Evolutionary conservation across 192 early-diverging fungal species (phyloP).

Genomic region (Coemansia asiatica): DNA sequence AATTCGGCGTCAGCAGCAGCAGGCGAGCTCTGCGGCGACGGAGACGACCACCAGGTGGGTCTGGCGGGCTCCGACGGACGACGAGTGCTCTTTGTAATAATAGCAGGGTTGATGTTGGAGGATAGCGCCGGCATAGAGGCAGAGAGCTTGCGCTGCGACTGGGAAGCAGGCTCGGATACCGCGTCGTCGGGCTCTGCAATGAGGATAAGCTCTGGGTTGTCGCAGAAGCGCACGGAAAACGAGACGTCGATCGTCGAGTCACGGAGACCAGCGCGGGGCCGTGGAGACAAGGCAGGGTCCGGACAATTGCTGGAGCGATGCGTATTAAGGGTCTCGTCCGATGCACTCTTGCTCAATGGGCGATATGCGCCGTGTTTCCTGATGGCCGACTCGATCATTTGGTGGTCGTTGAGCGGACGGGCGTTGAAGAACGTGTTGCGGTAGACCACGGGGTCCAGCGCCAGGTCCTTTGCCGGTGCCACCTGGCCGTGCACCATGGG

Average conservation of each 20-base stretch:
- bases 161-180: neutral
- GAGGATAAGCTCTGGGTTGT: slow-evolving; percentile 1
- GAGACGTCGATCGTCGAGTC: neutral
- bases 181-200: neutral
- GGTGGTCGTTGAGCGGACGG: slow-evolving; percentile 23
- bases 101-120: neutral
- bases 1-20: neutral
- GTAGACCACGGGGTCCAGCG: slow-evolving; percentile 34
- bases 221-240: slow-evolving; percentile 14
- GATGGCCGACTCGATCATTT: slow-evolving; percentile 15
- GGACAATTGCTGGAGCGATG: neutral
- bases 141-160: neutral
- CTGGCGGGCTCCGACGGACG: slow-evolving; percentile 24
- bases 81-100: neutral
- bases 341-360: slow-evolving; percentile 23
- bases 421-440: slow-evolving; percentile 50
- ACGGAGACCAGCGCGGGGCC: neutral
- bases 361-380: neutral
- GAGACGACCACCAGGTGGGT: neutral
- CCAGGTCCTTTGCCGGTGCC: slow-evolving; percentile 5
- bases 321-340: slow-evolving; percentile 32
- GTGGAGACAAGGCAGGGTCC: neutral
- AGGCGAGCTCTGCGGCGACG: neutral
- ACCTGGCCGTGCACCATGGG: slow-evolving; percentile 30
- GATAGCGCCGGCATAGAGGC: slow-evolving; percentile 13